phyloP scores from a whole-genome alignment of 129 eudicot species.

The Erigeron canadensis region DNA sequence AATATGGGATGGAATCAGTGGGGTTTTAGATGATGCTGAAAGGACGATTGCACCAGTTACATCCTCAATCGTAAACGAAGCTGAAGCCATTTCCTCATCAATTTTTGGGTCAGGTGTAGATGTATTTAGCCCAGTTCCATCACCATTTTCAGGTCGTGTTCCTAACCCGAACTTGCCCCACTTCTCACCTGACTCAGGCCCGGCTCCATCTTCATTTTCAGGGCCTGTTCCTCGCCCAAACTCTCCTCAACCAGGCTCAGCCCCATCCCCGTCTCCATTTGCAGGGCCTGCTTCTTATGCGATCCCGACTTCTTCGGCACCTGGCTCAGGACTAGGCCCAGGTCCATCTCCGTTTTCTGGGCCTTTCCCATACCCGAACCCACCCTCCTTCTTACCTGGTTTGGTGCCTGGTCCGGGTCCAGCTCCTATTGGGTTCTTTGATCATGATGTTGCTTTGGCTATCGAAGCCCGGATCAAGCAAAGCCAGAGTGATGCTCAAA shows the following conservation, averaged over 20 bases:
- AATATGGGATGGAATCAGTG: conserved; percentile 17
- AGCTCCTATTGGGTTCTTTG: conserved; percentile 18
- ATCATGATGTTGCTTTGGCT: conserved; percentile 37
- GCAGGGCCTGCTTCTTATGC: not conserved
- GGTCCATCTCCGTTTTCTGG: conserved; percentile 15
- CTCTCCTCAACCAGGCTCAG: not conserved
- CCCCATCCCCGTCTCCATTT: not conserved
- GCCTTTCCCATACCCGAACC: not conserved
- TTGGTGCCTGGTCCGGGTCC: conserved; percentile 1
- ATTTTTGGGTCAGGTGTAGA: not conserved
- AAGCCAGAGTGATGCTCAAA: conserved; percentile 31
- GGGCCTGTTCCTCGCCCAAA: conserved; percentile 2
- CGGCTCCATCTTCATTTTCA: conserved; percentile 12
- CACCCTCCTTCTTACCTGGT: not conserved
- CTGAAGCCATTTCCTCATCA: not conserved
- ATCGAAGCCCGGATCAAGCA: conserved; percentile 32
- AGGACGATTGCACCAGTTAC: conserved; percentile 19
- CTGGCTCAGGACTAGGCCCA: not conserved
- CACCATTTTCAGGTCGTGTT: not conserved
- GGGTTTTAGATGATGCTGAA: conserved; percentile 1
- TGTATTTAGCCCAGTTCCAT: not conserved
- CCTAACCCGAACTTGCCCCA: not conserved
- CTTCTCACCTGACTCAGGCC: not conserved
- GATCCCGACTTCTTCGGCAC: not conserved
- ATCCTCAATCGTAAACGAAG: conserved; percentile 5